phyloP scores from a whole-genome alignment of 2,329 filamentous ascomycete species.

The Fusarium agapanthi region DNA sequence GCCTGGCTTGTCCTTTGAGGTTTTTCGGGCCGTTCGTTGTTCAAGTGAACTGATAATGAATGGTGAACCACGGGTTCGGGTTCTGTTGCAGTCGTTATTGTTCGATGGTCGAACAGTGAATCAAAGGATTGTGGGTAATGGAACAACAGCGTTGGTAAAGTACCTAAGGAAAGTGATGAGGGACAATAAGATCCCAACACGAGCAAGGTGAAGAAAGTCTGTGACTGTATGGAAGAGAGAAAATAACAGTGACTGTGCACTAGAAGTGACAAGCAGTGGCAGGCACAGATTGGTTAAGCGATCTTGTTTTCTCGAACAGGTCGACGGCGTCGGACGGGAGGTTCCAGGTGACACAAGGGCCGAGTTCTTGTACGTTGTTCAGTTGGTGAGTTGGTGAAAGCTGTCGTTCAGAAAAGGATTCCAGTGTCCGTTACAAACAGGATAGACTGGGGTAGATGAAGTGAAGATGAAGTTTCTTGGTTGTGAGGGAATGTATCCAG shows the following conservation, averaged over 20 bases:
- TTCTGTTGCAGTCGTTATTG: constrained; percentile 26
- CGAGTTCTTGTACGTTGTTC: constrained; percentile 18
- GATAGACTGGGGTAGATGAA: neutral
- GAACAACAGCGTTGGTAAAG: constrained; percentile 17
- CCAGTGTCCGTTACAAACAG: constrained; percentile 32
- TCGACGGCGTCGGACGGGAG: constrained; percentile 26
- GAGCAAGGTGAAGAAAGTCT: constrained; percentile 21
- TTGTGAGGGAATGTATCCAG: constrained; percentile 36
- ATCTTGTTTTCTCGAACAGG: constrained; percentile 35
- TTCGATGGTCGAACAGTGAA: constrained; percentile 15
- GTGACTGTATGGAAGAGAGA: neutral
- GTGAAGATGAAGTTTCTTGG: constrained; percentile 9
- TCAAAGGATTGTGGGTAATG: constrained; percentile 35
- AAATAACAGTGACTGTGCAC: constrained; percentile 12
- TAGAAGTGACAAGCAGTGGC: constrained; percentile 29
- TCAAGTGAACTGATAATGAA: constrained; percentile 33
- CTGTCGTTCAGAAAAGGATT: constrained; percentile 11
- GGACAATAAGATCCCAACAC: constrained; percentile 17
- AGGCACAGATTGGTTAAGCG: constrained; percentile 21
- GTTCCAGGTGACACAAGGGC: constrained; percentile 22
- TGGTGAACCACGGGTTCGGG: constrained; percentile 13
- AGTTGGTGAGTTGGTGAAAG: constrained; percentile 17
- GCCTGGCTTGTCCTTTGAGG: constrained; percentile 14
- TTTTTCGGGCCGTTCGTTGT: constrained; percentile 18
- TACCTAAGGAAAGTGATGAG: constrained; percentile 30